Conservation (phyloP, 78 protist genomes). For the Dictyostelium intermedium region DNA sequence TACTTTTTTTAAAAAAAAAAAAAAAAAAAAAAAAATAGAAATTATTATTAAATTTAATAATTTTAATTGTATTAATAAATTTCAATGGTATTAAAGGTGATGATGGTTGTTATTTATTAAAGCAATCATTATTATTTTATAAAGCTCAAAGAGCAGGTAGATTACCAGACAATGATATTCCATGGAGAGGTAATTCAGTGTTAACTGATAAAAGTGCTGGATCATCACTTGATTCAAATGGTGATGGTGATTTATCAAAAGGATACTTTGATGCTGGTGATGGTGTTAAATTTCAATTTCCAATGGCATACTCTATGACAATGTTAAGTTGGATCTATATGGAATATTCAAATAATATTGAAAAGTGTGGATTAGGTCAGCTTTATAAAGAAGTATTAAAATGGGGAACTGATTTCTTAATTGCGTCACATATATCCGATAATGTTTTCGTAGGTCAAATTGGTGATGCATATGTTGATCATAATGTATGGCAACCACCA, state of each 20-base stretch:
- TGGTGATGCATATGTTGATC: constrained; percentile 48
- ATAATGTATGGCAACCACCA: constrained; percentile 24
- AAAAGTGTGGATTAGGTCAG: not conserved
- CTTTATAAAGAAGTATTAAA: constrained; percentile 10
- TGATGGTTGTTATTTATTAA: not conserved
- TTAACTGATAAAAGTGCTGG: not conserved
- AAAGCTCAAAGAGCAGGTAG: constrained; percentile 42
- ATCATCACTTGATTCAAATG: not conserved
- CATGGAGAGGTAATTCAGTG: constrained; percentile 22
- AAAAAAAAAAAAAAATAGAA: not conserved
- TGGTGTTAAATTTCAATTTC: constrained; percentile 19
- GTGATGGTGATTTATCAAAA: constrained; percentile 41
- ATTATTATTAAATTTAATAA: not conserved
- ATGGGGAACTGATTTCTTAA: constrained; percentile 42
- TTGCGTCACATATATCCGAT: constrained; percentile 9
- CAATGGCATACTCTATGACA: constrained; percentile 59
- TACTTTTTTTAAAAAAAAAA: not conserved
- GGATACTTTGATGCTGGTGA: constrained; percentile 81
- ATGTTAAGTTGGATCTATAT: not conserved
- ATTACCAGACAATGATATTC: constrained; percentile 32
- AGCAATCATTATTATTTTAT: constrained; percentile 9
- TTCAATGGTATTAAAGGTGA: not conserved
- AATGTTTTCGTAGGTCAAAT: constrained; percentile 7
- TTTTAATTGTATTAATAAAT: constrained; percentile 17
- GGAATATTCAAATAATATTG: not conserved